A percentile compares a stretch with the other conserved stretches of the same genome.
Conservation (phyloP, 176 grass and related monocot species). For the Avena sativa region DNA sequence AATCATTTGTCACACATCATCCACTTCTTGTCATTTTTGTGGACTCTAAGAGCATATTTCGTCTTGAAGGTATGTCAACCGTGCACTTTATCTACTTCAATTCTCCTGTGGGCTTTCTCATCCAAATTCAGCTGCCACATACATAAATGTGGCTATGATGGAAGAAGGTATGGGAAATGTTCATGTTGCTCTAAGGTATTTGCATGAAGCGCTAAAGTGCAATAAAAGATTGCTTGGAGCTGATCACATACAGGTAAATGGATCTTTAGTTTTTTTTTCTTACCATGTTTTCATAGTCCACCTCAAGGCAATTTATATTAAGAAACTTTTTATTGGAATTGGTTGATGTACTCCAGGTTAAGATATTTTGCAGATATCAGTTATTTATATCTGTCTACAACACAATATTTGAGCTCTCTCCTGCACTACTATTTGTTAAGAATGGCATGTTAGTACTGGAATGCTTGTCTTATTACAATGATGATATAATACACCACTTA, state of each 20-base stretch:
- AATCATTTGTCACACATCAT: slow-evolving; percentile 25
- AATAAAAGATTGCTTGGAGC: slow-evolving; percentile 95
- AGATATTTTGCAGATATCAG: background rate
- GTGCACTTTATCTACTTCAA: slow-evolving; percentile 96
- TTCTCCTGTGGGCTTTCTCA: slow-evolving; percentile 97
- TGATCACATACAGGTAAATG: slow-evolving; percentile 97
- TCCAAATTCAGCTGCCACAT: slow-evolving; percentile 99
- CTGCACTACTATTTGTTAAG: background rate
- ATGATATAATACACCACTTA: background rate
- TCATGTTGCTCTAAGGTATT: slow-evolving; percentile 93
- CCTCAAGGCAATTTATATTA: slow-evolving; percentile 25
- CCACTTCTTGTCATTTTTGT: slow-evolving; percentile 28
- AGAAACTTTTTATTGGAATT: slow-evolving; percentile 3
- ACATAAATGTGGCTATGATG: slow-evolving; percentile 99
- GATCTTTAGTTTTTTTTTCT: slow-evolving; percentile 6
- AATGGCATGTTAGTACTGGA: background rate
- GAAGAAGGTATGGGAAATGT: slow-evolving; percentile 99
- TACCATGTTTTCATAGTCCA: slow-evolving; percentile 28
- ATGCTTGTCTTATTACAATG: slow-evolving; percentile 4
- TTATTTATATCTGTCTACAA: background rate
- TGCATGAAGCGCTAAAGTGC: slow-evolving; percentile 99
- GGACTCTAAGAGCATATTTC: slow-evolving; percentile 40
- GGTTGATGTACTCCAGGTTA: background rate
- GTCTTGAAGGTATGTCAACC: slow-evolving; percentile 89
- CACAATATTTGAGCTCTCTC: slow-evolving; percentile 4